Evolutionary conservation across 768 basidiomycete genomes (phyloP), one percentile per base, ranked within the genome.

Genomic region (Xerocomus spinulosus): DNA sequence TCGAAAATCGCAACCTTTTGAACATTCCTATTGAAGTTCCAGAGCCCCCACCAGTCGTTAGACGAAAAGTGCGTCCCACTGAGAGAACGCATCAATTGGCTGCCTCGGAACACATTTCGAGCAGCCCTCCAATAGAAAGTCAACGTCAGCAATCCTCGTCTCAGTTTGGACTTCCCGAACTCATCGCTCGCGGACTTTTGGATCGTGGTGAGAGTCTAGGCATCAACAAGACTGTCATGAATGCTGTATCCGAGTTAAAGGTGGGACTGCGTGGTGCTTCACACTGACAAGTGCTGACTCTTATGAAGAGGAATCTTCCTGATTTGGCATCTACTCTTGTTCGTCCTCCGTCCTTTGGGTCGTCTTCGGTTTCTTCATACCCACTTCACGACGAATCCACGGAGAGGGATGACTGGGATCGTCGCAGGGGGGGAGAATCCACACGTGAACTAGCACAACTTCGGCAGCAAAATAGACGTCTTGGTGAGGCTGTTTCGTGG

Each of bases 171-270:
- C 67, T 86, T 17, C 80, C 87, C 18, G 91, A 92, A 57, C 72
- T 83, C 57, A 73, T 90, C 52, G 77, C 89, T 1, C 76, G 83
- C 42, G 83, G 85, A 18, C 66, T 92, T 41, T 56, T 89, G 51
- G 87, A 92, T 62, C 74, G 81, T 17, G 81, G 87, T 23, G 88
- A 90, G 68, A 86, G 79, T 50, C 68, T 90, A 24, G 86, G 87
- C n/a, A 85, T 90, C 50, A 91, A 91, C 64, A 87, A 82, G 67
- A 87, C 86, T 0, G 69, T 91, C 17, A 80, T 85, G 79, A 87
- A 77, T 62, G 88, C 88, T 0, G 83, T 92, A 3, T 79, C 83
- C 5, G 89, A 89, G 64, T 68, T 87, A 33, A 82, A 79, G 68
- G 92, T 88, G 56, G 57, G 78, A 59, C 35, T n/a, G 3, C 29